Conservation (phyloP, 2,329 filamentous ascomycete genomes). For the Teratosphaeria destructans region DNA sequence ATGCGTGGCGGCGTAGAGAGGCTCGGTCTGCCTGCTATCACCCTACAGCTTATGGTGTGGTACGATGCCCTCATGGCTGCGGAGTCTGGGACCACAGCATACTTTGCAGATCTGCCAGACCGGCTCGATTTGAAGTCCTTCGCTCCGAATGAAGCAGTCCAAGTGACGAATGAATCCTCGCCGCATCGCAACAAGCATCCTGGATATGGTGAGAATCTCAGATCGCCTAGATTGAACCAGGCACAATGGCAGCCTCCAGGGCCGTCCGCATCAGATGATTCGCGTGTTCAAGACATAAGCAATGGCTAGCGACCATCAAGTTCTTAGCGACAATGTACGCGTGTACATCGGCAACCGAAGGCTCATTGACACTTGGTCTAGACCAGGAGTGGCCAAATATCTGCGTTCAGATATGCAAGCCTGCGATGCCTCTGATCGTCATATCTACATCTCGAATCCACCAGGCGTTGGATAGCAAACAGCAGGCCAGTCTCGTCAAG, state of each 20-base stretch:
- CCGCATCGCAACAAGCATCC: slow-evolving; percentile 5
- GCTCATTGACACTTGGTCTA: too few species aligned
- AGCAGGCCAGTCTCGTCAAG: too few species aligned
- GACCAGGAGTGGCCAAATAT: too few species aligned
- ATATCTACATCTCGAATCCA: too few species aligned
- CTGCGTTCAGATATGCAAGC: too few species aligned
- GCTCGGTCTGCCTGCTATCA: slow-evolving; percentile 3
- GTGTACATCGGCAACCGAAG: too few species aligned
- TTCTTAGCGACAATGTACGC: too few species aligned
- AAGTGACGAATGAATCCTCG: slow-evolving; percentile 4
- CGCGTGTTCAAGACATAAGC: not conserved
- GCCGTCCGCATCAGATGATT: not conserved
- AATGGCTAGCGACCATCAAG: not conserved
- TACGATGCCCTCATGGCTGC: slow-evolving; percentile 8
- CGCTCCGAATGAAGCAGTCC: slow-evolving; percentile 3
- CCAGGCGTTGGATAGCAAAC: too few species aligned
- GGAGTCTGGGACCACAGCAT: slow-evolving; percentile 3
- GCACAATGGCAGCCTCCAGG: not conserved
- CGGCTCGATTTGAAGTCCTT: slow-evolving; percentile 1
- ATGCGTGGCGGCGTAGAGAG: slow-evolving; percentile 7
- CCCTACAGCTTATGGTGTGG: slow-evolving; percentile 8
- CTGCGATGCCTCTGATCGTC: too few species aligned
- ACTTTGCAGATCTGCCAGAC: slow-evolving; percentile 4
- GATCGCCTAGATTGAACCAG: not conserved
- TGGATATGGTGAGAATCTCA: not conserved